These are phyloP conservation scores for Kodamaea suecica DNA, from an alignment of 1,139 yeast genomes.

Conservation along the genomic window DNA sequence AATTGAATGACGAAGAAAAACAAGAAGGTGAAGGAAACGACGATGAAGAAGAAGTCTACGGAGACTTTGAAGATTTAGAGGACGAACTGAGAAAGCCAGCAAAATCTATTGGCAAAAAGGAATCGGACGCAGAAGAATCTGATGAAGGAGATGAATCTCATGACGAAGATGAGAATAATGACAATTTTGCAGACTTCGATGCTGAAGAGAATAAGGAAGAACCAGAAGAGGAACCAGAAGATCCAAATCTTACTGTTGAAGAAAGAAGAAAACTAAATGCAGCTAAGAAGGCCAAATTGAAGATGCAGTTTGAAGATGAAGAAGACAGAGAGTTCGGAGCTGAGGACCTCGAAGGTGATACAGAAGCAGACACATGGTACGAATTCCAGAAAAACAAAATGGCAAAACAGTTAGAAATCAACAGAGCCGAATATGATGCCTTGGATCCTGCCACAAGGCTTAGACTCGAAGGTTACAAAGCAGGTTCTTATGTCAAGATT, in stretches of 20 bases:
- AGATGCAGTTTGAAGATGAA: conserved; percentile 87
- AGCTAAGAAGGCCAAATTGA: conserved; percentile 80
- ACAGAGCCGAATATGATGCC: conserved; percentile 70
- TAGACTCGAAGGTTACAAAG: conserved; percentile 85
- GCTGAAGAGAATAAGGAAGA: conserved; percentile 47
- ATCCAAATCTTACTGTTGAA: conserved; percentile 51
- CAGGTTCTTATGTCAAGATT: conserved; percentile 91
- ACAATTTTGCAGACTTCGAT: conserved; percentile 57
- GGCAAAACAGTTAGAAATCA: conserved; percentile 93
- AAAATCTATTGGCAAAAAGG: no score
- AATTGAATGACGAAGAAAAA: conserved; percentile 38
- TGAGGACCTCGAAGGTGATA: conserved; percentile 70
- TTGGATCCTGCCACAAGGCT: conserved; percentile 75
- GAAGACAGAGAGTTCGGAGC: conserved; percentile 76
- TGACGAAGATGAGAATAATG: conserved; percentile 47
- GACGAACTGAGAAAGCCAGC: conserved; percentile 15
- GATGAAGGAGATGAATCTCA: conserved; percentile 53
- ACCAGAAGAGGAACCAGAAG: conserved; percentile 33
- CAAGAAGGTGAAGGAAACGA: conserved; percentile 37
- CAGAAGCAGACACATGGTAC: conserved; percentile 92
- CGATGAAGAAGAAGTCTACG: conserved; percentile 57
- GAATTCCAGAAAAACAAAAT: conserved; percentile 95
- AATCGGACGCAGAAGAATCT: conserved; percentile 24
- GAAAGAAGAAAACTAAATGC: conserved; percentile 80
- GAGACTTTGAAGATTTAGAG: conserved; percentile 81